Base-by-base conservation (phyloP, 2,329 filamentous ascomycete species). In the Aspergillus aculeatinus region DNA sequence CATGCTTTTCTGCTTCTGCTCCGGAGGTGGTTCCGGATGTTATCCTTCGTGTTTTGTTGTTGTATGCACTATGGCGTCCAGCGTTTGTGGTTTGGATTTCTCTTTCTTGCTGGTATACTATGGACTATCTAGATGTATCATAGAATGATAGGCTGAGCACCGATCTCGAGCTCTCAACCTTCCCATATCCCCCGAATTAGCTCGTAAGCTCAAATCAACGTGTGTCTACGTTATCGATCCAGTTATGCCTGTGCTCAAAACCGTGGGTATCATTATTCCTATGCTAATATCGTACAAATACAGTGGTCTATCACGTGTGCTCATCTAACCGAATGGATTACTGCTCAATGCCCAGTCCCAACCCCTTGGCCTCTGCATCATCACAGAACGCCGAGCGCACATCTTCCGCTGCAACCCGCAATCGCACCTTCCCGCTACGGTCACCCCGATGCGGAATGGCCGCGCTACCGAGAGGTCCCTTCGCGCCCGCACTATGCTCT, bases 401-500 rank as follows among this genome's bases (percentile, higher is more conserved):
- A 77, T 99, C 94, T 70, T 98, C 94, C 61, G 96, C 91, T 12
- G 91, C 90, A 66, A 98, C 88, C 23, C 91, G 87, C 59, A 99
- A 81, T 59, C 94, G 84, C 47, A 99, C 85, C 75, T 96, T 93
- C 59, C 92, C 94, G 23, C 91, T 92, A 48, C 95, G 83, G 72
- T 98, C 94, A 0, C 92, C 89, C 65, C 87, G 87, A 61, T 81
- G 77, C 19, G 88, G 85, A 35, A 74, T 71, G 4, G 85, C 85
- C 44, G 71, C 69, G 47, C 67, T 73, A 51, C 70, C 72, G 10
- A 73, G 56, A 4, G 69, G 57, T 6, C 63, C 70, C 58, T 68
- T 71, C 27, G 68, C 63, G 7, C 67, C 69, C 7, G 65, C 65
- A 35, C 68, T 72, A 44, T 70, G 72, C 64, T 99, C 95, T 55